Conservation (phyloP, 148 eudicot genomes). For the Amaranthus cruentus region DNA sequence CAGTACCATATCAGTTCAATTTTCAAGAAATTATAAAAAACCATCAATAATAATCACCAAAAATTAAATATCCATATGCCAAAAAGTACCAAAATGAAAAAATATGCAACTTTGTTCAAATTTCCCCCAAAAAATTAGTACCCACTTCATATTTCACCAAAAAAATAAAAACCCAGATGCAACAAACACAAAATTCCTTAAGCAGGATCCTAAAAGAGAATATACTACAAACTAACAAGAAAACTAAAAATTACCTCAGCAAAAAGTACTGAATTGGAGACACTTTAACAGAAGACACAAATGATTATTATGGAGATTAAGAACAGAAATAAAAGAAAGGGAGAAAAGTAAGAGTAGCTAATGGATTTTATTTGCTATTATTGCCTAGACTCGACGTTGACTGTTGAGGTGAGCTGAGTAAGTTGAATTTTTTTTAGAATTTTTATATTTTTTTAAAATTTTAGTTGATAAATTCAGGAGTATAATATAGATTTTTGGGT, state of each 20-base stretch:
- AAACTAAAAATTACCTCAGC: neutral
- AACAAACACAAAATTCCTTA: constrained; percentile 5
- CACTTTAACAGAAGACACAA: neutral
- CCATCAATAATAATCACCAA: constrained; percentile 5
- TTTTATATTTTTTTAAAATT: neutral
- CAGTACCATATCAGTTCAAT: constrained; percentile 10
- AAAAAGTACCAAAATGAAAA: constrained; percentile 11
- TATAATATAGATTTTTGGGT: no score
- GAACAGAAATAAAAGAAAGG: neutral
- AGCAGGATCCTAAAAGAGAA: neutral
- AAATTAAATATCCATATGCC: constrained; percentile 20
- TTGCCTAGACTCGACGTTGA: constrained; percentile 16
- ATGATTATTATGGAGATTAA: neutral
- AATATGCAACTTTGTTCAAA: neutral
- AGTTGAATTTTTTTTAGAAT: neutral
- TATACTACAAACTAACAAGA: neutral
- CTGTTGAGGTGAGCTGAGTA: constrained; percentile 15
- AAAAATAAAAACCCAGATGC: constrained; percentile 10
- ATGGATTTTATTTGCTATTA: constrained; percentile 4
- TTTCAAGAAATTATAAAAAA: constrained; percentile 1
- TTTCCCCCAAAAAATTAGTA: neutral
- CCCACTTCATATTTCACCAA: neutral
- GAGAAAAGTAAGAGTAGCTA: neutral
- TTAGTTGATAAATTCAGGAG: neutral
- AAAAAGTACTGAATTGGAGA: neutral